Base-by-base conservation (phyloP, 176 grass and related monocot species). In the Cymbopogon citratus region DNA sequence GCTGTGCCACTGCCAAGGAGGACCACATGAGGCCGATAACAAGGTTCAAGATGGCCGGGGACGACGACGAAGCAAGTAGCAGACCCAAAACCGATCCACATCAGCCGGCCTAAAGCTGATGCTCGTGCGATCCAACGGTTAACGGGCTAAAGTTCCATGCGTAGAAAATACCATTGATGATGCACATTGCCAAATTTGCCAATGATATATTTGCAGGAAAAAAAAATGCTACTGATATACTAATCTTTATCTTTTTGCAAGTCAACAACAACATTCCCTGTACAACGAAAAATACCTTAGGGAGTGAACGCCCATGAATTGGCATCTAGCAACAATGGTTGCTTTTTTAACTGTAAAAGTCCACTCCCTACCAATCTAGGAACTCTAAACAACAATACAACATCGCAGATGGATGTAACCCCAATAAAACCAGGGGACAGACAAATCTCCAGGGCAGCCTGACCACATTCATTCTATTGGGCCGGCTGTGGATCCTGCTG, bases 261-360 rank as follows among this genome's bases (percentile, higher is more conserved):
- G 61, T 23, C 52, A 14, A 69, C 71, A 76, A 85, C 83, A 86
- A 35, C 49, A 31, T 39, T 66, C n/a, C 19, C 39, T 89, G 83
- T 89, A 89, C 78, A 89, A 46, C 72, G 5, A 51, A 85, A 70
- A 43, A 84, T 24, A 69, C 26, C 14, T 65, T 24, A 24, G 63
- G 9, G 35, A 65, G 44, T 45, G 60, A 14, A 56, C 49, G 39
- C 7, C 16, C 35, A 66, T 21, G 45, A 64, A 34, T 61, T 43
- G 28, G 9, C 71, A 81, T 61, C 73, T 41, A 45, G 91, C 89
- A 94, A 94, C 89, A 91, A 91, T 87, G 86, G 89, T 94, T 94
- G 89, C 92, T 78, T 69, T 69, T 83, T 21, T 43, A 83, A 74
- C 63, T 86, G 8, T 23, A 65, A 27, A 61, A 3, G 8, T 36